Base-by-base conservation (phyloP, 768 basidiomycete species). In the Termitomyces sp. region DNA sequence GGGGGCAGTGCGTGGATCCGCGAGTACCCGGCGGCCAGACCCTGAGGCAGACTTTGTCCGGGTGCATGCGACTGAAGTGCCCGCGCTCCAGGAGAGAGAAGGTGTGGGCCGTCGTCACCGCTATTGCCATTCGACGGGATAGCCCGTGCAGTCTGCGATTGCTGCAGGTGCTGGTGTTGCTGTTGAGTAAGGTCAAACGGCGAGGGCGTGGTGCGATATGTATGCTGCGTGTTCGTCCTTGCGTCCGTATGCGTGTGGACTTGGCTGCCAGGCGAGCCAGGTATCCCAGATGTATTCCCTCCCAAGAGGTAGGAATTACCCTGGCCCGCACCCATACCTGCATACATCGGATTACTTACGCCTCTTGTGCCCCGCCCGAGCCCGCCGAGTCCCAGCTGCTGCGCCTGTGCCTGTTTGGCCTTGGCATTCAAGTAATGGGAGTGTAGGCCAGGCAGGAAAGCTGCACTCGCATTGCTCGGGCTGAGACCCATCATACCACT, bases 41-140 rank as follows among this genome's bases (percentile, higher is more conserved):
- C 94, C 56, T 95, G 93, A 1, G 95, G 94, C 13, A 96, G 77
- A 71, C 86, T 88, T 72, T 94, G 92, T 1, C 94, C 94, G 0
- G 94, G 94, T 1, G 92, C 92, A 63, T 95, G 94, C 18, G 86
- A 77, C 66, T 92, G 90, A 43, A 95, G 75, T 0, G 92, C 94
- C n/a, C 86, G 80, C 28, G 88, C 76, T 28, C 84, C 81, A 0
- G 94, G 90, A 14, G 86, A 88, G 1, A 85, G 71, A 18, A 74
- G 65, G 56, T 75, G 71, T 16, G 72, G 61, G 60, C 63, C 54
- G 28, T 64, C 66, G 26, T 61, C 64, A 0, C 55, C 52, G 24
- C 55, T 59, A 18, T 44, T 56, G 45, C 58, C 52, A 28, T 62
- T 66, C 7, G 68, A 68, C 32, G 69, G 69, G 55, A 71, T 71